phyloP scores from a whole-genome alignment of 768 basidiomycete genomes.

The Cystobasidium ongulense region DNA sequence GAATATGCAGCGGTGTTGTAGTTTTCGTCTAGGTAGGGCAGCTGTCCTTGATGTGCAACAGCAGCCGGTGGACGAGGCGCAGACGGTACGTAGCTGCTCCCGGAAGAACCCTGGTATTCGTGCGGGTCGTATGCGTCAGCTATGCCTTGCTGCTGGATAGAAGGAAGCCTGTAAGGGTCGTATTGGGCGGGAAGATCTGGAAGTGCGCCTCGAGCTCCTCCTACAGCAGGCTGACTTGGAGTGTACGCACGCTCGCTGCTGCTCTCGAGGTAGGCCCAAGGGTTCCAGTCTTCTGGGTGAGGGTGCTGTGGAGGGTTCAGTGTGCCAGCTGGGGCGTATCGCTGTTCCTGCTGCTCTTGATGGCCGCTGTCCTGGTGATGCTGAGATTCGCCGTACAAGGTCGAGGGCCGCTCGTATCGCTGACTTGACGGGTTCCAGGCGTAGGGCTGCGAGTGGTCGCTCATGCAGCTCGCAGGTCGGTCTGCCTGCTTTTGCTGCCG shows the following conservation, averaged over 20 bases:
- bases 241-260: neutral
- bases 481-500: neutral
- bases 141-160: neutral
- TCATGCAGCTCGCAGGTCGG: constrained; percentile 8
- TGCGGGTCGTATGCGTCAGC: neutral
- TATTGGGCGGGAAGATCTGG: neutral
- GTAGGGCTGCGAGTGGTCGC: neutral
- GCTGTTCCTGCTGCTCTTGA: neutral
- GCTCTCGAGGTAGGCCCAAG: neutral
- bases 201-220: too few relatives aligned
- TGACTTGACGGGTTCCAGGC: neutral
- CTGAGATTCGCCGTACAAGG: neutral
- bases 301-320: neutral
- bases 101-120: neutral
- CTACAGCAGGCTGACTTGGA: constrained; percentile 2
- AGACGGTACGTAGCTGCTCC: neutral
- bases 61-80: neutral
- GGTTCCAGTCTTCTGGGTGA: neutral
- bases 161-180: neutral
- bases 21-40: neutral
- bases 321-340: neutral
- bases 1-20: neutral
- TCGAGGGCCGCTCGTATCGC: neutral
- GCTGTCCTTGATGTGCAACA: neutral
- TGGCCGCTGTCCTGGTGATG: neutral